These are phyloP conservation scores for Macadamia tetraphylla DNA, from an alignment of 164 flowering plant species.

Conservation along the genomic window DNA sequence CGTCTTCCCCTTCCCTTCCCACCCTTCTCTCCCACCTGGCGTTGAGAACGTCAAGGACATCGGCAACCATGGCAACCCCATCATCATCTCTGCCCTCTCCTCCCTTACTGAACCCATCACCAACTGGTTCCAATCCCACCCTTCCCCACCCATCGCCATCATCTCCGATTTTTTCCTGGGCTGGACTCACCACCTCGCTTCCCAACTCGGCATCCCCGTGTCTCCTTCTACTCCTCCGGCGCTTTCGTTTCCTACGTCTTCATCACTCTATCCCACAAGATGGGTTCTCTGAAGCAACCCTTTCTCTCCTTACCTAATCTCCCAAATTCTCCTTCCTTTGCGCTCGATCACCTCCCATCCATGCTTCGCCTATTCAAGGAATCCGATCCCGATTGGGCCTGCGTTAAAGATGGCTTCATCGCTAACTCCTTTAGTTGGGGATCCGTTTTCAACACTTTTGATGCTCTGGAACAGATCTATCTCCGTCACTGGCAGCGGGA, in stretches of 20 bases:
- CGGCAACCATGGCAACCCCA: not conserved
- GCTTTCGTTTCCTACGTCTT: constrained; percentile 14
- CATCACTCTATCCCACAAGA: constrained; percentile 12
- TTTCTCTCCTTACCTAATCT: constrained; percentile 3
- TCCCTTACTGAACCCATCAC: constrained; percentile 12
- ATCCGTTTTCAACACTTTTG: constrained; percentile 24
- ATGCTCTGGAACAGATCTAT: constrained; percentile 23
- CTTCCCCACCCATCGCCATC: constrained; percentile 23
- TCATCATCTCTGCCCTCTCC: constrained; percentile 10
- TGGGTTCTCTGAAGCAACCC: constrained; percentile 4
- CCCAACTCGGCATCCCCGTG: constrained; percentile 22
- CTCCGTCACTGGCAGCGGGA: constrained; percentile 17
- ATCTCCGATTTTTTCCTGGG: constrained; percentile 37
- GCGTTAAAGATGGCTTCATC: not conserved
- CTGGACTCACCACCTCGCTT: constrained; percentile 35
- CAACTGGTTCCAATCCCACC: constrained; percentile 25
- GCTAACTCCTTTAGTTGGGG: constrained; percentile 32
- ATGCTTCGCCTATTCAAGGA: not conserved
- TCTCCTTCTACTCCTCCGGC: constrained; percentile 39
- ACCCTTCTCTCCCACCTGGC: constrained; percentile 4
- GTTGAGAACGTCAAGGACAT: constrained; percentile 10
- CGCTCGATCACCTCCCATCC: constrained; percentile 15
- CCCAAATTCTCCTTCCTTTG: constrained; percentile 16
- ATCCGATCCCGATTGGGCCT: too few species aligned
- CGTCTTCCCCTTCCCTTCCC: constrained; percentile 19